phyloP scores from a whole-genome alignment of 2,329 filamentous ascomycete genomes.

The Apiospora aurea region DNA sequence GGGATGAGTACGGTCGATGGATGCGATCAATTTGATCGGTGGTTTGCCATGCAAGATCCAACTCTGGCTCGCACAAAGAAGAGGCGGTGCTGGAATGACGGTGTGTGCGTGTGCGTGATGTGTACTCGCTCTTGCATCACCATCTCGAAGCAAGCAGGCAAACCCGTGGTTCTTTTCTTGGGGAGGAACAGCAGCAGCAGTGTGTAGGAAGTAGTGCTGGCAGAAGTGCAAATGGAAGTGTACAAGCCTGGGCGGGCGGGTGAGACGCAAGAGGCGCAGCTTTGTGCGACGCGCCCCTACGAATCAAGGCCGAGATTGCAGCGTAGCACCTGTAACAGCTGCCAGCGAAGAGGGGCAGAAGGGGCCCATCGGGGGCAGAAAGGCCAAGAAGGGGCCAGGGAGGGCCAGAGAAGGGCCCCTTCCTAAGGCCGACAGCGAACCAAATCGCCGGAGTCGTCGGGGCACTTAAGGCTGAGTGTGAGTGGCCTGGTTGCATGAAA shows the following conservation, averaged over 20 bases:
- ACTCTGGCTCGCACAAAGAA: background rate
- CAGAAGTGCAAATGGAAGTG: too few relatives aligned
- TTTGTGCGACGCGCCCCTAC: background rate
- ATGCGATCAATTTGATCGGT: background rate
- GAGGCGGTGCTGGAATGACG: conserved; percentile 4
- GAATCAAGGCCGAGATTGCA: conserved; percentile 22
- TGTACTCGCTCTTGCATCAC: background rate
- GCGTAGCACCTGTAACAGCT: conserved; percentile 1
- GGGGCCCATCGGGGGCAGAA: too few relatives aligned
- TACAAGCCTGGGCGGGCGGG: background rate
- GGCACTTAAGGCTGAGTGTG: conserved; percentile 9
- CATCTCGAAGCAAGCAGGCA: conserved; percentile 2
- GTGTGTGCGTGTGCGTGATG: background rate
- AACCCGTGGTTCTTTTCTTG: background rate
- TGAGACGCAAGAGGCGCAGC: conserved; percentile 15
- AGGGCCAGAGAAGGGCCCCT: background rate
- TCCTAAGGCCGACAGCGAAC: background rate
- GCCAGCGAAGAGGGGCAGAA: background rate
- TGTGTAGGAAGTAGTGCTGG: background rate
- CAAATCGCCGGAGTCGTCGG: background rate
- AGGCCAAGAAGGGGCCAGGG: background rate
- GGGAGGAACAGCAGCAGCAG: background rate
- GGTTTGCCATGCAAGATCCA: background rate
- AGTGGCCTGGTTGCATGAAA: background rate
- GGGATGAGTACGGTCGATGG: background rate